Conservation (phyloP, 768 basidiomycete genomes). For the Chlorophyllum brunneum region DNA sequence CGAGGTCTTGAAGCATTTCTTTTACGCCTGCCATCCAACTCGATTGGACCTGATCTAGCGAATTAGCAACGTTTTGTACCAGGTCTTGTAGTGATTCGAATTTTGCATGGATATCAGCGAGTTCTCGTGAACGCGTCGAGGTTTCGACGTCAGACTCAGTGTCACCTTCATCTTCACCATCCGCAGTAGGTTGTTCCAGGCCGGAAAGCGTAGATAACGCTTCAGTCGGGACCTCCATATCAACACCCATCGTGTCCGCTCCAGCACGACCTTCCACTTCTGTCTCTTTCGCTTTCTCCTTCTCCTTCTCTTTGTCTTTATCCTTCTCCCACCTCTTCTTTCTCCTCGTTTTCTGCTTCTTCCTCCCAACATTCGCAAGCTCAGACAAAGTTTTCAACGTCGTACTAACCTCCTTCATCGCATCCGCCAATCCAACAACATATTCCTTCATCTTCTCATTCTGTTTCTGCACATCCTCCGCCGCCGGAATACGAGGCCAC, state of each 20-base stretch:
- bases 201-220: background rate
- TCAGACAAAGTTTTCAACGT: constrained; percentile 11
- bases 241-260: constrained; percentile 2
- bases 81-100: background rate
- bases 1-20: constrained; percentile 1
- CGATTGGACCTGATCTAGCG: background rate
- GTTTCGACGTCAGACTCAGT: background rate
- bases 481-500: constrained; percentile 4
- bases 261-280: background rate
- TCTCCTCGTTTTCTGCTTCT: constrained; percentile 2
- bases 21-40: background rate
- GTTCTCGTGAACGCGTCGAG: background rate
- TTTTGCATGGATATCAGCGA: background rate
- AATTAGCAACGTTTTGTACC: background rate
- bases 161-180: background rate
- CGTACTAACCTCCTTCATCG: constrained; percentile 14
- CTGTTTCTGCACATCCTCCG: constrained; percentile 15
- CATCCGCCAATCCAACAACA: constrained; percentile 13
- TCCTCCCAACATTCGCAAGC: constrained; percentile 9
- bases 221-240: background rate
- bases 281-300: constrained; percentile 5
- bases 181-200: background rate
- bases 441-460: constrained; percentile 12
- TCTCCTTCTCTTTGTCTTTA: constrained; percentile 2
- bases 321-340: constrained; percentile 6